These are phyloP conservation scores for Aureobasidium vineae DNA, from an alignment of 2,329 filamentous ascomycete genomes.

Conservation along the genomic window DNA sequence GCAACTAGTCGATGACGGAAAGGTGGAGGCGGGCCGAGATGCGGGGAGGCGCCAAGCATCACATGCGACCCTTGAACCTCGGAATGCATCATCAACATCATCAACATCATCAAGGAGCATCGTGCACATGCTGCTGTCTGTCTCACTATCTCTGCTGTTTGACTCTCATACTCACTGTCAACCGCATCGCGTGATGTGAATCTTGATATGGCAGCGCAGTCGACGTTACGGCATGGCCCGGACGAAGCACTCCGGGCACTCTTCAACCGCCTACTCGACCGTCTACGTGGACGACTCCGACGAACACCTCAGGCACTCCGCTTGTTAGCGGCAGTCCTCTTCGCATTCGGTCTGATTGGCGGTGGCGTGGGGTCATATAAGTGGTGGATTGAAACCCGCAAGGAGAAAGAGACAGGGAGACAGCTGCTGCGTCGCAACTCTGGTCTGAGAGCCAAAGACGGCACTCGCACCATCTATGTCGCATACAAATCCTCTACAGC, in stretches of 20 bases:
- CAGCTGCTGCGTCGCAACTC: constrained; percentile 88
- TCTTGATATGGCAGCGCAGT: constrained; percentile 74
- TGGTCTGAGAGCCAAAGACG: constrained; percentile 89
- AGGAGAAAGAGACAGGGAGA: constrained; percentile 78
- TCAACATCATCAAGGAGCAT: neutral
- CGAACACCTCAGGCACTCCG: constrained; percentile 68
- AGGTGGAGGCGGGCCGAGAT: constrained; percentile 10
- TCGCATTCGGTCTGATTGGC: constrained; percentile 75
- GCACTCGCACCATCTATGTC: constrained; percentile 90
- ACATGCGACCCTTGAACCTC: constrained; percentile 24
- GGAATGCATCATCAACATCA: constrained; percentile 14
- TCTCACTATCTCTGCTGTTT: neutral
- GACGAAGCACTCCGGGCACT: constrained; percentile 48
- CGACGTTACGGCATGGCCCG: constrained; percentile 60
- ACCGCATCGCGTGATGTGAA: constrained; percentile 16
- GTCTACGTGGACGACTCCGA: constrained; percentile 54
- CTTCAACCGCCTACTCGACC: constrained; percentile 50
- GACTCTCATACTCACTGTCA: neutral
- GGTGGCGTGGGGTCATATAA: constrained; percentile 74
- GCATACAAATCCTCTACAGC: constrained; percentile 84
- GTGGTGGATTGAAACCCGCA: constrained; percentile 70
- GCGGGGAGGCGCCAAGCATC: constrained; percentile 4
- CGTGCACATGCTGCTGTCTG: neutral
- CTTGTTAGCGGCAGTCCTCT: constrained; percentile 71
- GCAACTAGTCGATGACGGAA: neutral